phyloP scores from a whole-genome alignment of 176 grass and related monocot species.

The Avena atlantica region DNA sequence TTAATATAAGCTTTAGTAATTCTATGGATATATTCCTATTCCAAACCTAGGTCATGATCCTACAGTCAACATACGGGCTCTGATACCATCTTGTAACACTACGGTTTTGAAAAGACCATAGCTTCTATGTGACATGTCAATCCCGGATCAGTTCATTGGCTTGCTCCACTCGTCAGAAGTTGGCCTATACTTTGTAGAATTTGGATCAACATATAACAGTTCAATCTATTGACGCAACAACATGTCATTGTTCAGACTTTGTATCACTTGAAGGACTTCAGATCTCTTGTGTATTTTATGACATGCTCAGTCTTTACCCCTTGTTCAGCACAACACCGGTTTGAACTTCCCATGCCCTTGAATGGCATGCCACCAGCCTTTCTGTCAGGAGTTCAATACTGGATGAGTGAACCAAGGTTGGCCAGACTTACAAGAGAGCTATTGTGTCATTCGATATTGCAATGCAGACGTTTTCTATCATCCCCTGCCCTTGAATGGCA shows the following conservation, averaged over 20 bases:
- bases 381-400: constrained; percentile 6
- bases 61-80: too few species aligned
- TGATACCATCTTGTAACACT: too few species aligned
- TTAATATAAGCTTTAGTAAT: too few species aligned
- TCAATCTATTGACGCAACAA: constrained; percentile 2
- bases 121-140: too few species aligned
- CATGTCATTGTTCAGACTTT: constrained; percentile 11
- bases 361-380: constrained; percentile 12
- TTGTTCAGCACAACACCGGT: not conserved
- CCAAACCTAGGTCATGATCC: too few species aligned
- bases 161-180: too few species aligned
- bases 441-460: not conserved
- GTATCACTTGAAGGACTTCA: not conserved
- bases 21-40: too few species aligned
- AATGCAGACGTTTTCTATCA: not conserved
- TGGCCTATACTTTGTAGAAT: too few species aligned
- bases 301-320: not conserved
- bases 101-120: too few species aligned
- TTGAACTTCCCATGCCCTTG: not conserved
- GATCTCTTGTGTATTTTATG: constrained; percentile 7
- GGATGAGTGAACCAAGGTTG: constrained; percentile 38
- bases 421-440: not conserved
- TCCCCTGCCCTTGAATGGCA: constrained; percentile 19
- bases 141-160: too few species aligned
- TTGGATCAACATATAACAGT: too few species aligned